Conservation (phyloP, 2,329 filamentous ascomycete species). For the Ilyonectria destructans region DNA sequence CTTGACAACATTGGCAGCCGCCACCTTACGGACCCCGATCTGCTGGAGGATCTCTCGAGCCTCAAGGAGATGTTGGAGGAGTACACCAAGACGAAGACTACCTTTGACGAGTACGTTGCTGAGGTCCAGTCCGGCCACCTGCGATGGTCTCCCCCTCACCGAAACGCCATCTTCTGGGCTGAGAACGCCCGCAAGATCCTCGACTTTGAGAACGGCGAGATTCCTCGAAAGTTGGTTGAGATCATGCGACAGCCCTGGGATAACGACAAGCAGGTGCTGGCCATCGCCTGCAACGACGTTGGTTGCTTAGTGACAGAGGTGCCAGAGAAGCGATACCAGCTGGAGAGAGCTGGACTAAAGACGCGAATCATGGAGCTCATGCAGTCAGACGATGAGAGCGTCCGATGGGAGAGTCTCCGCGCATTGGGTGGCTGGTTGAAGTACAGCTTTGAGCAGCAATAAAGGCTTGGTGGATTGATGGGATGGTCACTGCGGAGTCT, state of each 20-base stretch:
- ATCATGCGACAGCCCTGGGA: conserved; percentile 83
- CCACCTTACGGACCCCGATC: conserved; percentile 76
- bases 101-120: conserved; percentile 91
- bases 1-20: conserved; percentile 75
- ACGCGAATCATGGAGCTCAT: conserved; percentile 93
- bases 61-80: conserved; percentile 77
- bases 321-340: conserved; percentile 83
- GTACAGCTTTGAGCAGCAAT: conserved; percentile 72
- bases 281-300: conserved; percentile 94
- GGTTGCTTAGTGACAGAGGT: conserved; percentile 91
- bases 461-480: conserved; percentile 30
- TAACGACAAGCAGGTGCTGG: conserved; percentile 90
- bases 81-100: conserved; percentile 80
- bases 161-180: conserved; percentile 89
- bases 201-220: conserved; percentile 84
- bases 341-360: conserved; percentile 91
- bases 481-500: conserved; percentile 38
- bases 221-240: conserved; percentile 86
- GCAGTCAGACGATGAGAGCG: conserved; percentile 89
- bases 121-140: conserved; percentile 91
- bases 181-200: conserved; percentile 92
- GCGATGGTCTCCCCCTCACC: conserved; percentile 93
- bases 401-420: conserved; percentile 92
- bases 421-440: conserved; percentile 81
- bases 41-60: conserved; percentile 74